phyloP scores from a whole-genome alignment of 176 grass and related monocot species.

The Zoysia pacifica region DNA sequence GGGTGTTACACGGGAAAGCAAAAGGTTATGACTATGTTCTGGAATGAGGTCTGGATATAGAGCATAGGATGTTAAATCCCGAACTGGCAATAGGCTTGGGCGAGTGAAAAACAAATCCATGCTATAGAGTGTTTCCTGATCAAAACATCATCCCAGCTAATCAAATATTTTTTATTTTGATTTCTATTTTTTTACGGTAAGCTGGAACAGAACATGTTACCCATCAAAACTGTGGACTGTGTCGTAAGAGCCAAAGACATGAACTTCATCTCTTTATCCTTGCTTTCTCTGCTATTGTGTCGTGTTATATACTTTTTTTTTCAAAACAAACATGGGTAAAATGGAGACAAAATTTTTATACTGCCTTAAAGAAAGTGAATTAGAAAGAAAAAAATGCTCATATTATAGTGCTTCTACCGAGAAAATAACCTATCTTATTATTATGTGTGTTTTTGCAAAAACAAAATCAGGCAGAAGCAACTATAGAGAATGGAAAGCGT shows the following conservation, averaged over 20 bases:
- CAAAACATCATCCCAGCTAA: no score
- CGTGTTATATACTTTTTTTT: conserved; percentile 5
- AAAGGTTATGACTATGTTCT: background rate
- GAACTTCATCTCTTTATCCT: background rate
- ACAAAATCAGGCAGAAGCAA: conserved; percentile 70
- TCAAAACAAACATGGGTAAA: conserved; percentile 7
- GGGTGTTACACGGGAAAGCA: background rate
- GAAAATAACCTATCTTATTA: background rate
- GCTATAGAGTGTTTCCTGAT: no score
- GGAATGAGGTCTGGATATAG: background rate
- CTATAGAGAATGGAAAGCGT: conserved; percentile 72
- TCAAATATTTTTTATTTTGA: background rate
- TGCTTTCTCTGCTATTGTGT: background rate
- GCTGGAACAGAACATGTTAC: background rate
- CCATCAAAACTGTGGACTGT: background rate
- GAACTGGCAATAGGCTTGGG: background rate
- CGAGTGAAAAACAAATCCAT: background rate
- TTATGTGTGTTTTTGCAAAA: conserved; percentile 1
- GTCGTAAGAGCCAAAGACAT: background rate
- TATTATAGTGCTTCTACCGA: background rate
- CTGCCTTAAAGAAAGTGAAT: background rate
- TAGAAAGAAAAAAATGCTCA: conserved; percentile 1
- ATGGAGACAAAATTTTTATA: background rate
- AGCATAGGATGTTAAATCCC: background rate
- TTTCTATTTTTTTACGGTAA: conserved; percentile 1